These are phyloP conservation scores for Lyophyllum semitale DNA, from an alignment of 768 basidiomycete species.

Conservation along the genomic window DNA sequence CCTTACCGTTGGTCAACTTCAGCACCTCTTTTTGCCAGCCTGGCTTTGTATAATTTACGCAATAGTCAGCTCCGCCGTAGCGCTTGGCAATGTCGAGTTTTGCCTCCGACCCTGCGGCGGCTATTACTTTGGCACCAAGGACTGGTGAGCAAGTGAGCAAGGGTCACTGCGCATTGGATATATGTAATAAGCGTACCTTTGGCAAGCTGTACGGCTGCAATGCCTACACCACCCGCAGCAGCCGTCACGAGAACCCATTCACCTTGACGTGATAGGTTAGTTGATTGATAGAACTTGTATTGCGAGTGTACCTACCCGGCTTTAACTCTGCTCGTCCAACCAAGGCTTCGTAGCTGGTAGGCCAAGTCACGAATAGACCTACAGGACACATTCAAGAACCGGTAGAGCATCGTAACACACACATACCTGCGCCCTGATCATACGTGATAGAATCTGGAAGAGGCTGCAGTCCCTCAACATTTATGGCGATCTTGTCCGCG, in stretches of 20 bases:
- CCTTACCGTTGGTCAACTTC: conserved; percentile 78
- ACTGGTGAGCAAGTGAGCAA: conserved; percentile 39
- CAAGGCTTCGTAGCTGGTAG: conserved; percentile 91
- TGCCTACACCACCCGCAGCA: conserved; percentile 94
- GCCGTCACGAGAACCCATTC: conserved; percentile 95
- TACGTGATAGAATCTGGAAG: conserved; percentile 78
- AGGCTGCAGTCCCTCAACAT: conserved; percentile 51
- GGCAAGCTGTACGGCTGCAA: conserved; percentile 89
- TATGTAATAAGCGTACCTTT: conserved; percentile 60
- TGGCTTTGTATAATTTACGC: conserved; percentile 73
- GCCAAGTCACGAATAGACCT: conserved; percentile 89
- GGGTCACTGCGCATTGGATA: not conserved
- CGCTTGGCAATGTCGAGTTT: conserved; percentile 81
- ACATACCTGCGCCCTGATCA: conserved; percentile 82
- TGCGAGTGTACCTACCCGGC: conserved; percentile 47
- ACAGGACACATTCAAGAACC: not conserved
- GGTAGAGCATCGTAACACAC: not conserved
- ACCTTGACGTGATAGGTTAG: conserved; percentile 40
- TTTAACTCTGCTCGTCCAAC: conserved; percentile 83
- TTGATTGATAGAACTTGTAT: not conserved
- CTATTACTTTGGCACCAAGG: conserved; percentile 92
- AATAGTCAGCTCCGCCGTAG: conserved; percentile 81
- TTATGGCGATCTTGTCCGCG: conserved; percentile 71
- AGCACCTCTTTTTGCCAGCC: conserved; percentile 93
- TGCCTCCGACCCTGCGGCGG: conserved; percentile 76